Evolutionary conservation across 768 basidiomycete genomes (phyloP), one percentile per base, ranked within the genome.

Genomic region (Lactifluus echinatus): DNA sequence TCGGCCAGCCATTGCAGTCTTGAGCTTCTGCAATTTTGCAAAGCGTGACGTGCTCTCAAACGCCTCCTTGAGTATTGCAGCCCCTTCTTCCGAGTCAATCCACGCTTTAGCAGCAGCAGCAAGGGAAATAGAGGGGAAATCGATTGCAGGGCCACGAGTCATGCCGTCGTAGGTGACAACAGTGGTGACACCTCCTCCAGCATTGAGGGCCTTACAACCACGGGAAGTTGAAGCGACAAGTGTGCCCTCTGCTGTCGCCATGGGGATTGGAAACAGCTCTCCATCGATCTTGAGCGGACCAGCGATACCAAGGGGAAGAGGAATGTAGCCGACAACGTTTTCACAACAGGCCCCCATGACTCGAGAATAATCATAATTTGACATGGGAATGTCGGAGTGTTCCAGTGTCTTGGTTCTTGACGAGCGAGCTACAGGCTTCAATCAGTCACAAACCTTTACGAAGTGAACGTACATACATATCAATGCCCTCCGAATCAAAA

Each of bases 161-260:
- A 99, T 98, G 5, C 78, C 93, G 67, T 99, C 95, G 62, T 87
- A 77, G 2, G 84, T 90, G 61, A 99, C 73, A 17, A 97, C 95
- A 3, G 95, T 98, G 0, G 86, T 87, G 1, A 97, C 95, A 31
- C 96, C 96, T 51, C 95, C 94, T 47, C 91, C 90, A 1, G 92
- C 84, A 68, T 99, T 98, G 64, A 98, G 84, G 0, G 96, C 96
- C 72, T 98, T 99, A 75, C 93, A 96, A 7, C 95, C 96, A 60
- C 96, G 86, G 0, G 95, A 97, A 0, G 95, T 89, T 5, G 95
- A 98, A 0, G 96, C 96, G 59, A 98, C 94, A 53, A 99, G 83
- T 0, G 96, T 98, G 57, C 96, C 96, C 70, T 99, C 96, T n/a
- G 96, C 94, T 4, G 96, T 99, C 42, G 96, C 96, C 96, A 99